Percentiles rank a stretch among this genome's conserved stretches.
Evolutionary conservation across 441 rosid genomes (phyloP).

Genomic region (Raphanus hybrid): DNA sequence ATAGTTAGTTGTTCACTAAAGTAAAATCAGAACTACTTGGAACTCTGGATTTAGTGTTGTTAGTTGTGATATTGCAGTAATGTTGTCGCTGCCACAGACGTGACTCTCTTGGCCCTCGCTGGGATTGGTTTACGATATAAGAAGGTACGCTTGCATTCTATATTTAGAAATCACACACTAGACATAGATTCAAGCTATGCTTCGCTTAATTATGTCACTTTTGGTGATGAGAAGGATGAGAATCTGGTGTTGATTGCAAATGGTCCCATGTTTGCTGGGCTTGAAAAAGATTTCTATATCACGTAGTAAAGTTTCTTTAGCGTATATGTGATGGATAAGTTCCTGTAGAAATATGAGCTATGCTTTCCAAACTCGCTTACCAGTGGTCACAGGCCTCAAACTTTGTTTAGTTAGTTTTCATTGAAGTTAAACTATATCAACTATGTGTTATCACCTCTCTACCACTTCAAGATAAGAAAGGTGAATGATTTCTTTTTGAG

Average conservation of each 20-base stretch:
- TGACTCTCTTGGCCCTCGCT: constrained; percentile 89
- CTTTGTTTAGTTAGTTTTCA: not conserved
- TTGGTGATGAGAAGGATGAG: not conserved
- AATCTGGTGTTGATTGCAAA: constrained; percentile 23
- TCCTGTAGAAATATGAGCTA: constrained; percentile 7
- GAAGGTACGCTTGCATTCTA: constrained; percentile 58
- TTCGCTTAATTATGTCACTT: not conserved
- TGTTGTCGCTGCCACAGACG: constrained; percentile 92
- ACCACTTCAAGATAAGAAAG: not conserved
- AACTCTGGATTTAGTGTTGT: constrained; percentile 26
- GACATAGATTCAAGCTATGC: not conserved
- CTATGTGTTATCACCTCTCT: not conserved
- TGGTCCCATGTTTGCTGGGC: constrained; percentile 12
- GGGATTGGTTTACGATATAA: constrained; percentile 81
- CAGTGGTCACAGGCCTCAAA: constrained; percentile 6
- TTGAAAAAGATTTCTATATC: constrained; percentile 1
- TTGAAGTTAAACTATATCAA: constrained; percentile 6
- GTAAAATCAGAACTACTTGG: constrained; percentile 27
- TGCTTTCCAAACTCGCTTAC: not conserved
- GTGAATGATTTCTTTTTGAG: not conserved
- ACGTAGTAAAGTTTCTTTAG: constrained; percentile 11
- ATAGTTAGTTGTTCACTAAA: constrained; percentile 13
- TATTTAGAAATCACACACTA: not conserved
- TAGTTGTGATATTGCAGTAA: constrained; percentile 63
- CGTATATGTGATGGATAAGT: constrained; percentile 4